Evolutionary conservation across 768 basidiomycete species (phyloP), one percentile per base, ranked within the genome.

Genomic region (Mycena belliarum): DNA sequence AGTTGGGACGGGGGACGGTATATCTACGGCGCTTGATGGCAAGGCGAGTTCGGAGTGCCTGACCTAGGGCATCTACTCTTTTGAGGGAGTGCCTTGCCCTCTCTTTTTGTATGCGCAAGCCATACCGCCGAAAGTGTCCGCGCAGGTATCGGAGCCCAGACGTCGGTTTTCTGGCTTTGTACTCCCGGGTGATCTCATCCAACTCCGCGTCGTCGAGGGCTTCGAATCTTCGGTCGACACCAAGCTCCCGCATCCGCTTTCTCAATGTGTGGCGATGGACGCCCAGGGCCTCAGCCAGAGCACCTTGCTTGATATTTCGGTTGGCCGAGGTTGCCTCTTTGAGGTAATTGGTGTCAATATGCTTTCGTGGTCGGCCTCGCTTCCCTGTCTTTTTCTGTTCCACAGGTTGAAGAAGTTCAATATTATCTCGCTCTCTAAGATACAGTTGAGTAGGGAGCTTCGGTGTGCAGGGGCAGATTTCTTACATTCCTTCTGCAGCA

Each of bases 401-500:
- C 0, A 55, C 53, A 14, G 53, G 53, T 9, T 48, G 20, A 15
- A 55, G 20, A n/a, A 55, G 28, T 14, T 55, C 46, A 4, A 55
- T 48, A 1, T 55, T 24, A 32, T 55, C 53, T 10, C 53, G 25
- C 29, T 55, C 46, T 26, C 53, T 47, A 32, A 32, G 29, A 32
- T 6, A 35, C 33, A 14, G 16, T 35, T 35, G 16, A n/a, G n/a
- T n/a, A n/a, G n/a, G n/a, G n/a, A n/a, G n/a, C n/a, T n/a, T n/a
- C n/a, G n/a, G n/a, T n/a, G n/a, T n/a, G n/a, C n/a, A n/a, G n/a
- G n/a, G n/a, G n/a, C n/a, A 35, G 12, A 21, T n/a, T 12, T 25
- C 52, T 46, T 4, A 54, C 52, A 54, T n/a, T 54, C 52, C 52
- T 21, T 54, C 52, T 14, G 45, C 52, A 1, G 35, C 44, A 6